Base-by-base conservation (phyloP, 805 yeast genomes). In the Suhomyces sp. region DNA sequence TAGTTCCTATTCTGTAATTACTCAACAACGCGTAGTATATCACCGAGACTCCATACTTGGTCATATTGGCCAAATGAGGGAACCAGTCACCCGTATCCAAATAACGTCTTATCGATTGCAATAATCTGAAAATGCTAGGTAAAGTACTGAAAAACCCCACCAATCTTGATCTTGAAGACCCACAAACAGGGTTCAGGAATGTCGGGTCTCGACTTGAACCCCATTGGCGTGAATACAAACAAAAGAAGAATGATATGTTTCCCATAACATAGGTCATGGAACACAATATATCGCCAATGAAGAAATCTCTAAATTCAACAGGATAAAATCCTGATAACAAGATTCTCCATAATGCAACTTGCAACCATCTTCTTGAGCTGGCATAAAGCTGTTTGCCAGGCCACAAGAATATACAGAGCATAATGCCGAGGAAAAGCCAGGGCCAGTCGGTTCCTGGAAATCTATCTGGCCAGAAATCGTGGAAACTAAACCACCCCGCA, bases 51-150 rank as follows among this genome's bases (percentile, higher is more conserved):
- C 80, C 62, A 66, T 93, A 94, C 68, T 94, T 94, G 33, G 77
- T 62, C 77, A 90, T 90, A 62, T 94, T 94, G 5, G 96, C 93
- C 53, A 93, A 70, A 76, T 94, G 99, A 0, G 99, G 99, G 65
- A 94, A 94, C 88, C 92, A 87, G 63, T 92, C 97, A 2, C 96
- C 93, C 0, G 97, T 87, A 65, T 94, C 99, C 26, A 85, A 83
- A 66, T 80, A 94, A 79, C 99, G 96, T 61, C 99, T 76, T 33
- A 87, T 66, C 70, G 99, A 94, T 67, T 94, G 99, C 52, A 93
- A 65, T 53, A 88, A 83, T 71, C 99, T 87, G 91, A 96, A 90
- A 44, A 89, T 81, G 54, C 90, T 86, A 0, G 99, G 99, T 17
- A 94, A 66, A 7, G 96, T 79, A 31, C 91, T 79, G 58, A 93